These are phyloP conservation scores for Silene latifolia DNA, from an alignment of 148 eudicot species.

Conservation along the genomic window DNA sequence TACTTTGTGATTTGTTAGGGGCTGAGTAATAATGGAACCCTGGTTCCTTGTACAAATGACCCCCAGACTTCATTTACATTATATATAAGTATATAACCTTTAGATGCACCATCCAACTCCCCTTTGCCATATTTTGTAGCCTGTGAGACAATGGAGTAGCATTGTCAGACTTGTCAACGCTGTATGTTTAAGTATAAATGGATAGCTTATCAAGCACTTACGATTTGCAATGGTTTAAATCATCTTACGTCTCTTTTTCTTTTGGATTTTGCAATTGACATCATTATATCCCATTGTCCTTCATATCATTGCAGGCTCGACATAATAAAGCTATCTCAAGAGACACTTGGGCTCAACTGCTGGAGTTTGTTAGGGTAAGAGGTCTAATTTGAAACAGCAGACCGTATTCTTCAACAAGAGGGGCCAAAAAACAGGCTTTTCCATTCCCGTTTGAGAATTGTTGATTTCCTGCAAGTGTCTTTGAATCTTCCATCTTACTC, in stretches of 20 bases:
- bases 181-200: too few species aligned
- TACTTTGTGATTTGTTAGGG: too few species aligned
- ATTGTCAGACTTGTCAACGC: too few species aligned
- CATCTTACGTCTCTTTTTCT: neutral
- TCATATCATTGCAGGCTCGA: conserved; percentile 43
- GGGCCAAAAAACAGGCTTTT: neutral
- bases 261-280: neutral
- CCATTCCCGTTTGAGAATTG: neutral
- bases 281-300: neutral
- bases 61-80: too few species aligned
- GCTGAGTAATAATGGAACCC: too few species aligned
- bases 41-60: too few species aligned
- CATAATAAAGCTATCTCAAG: conserved; percentile 93
- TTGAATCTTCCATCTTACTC: neutral
- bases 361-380: conserved; percentile 91
- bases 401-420: neutral
- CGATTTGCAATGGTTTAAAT: neutral
- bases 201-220: neutral
- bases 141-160: too few species aligned
- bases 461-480: neutral
- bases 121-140: too few species aligned
- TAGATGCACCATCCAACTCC: too few species aligned
- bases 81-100: too few species aligned
- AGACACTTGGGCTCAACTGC: conserved; percentile 93
- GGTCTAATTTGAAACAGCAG: neutral